Base-by-base conservation (phyloP, 2,329 filamentous ascomycete species). In the Periconia macrospinosa region DNA sequence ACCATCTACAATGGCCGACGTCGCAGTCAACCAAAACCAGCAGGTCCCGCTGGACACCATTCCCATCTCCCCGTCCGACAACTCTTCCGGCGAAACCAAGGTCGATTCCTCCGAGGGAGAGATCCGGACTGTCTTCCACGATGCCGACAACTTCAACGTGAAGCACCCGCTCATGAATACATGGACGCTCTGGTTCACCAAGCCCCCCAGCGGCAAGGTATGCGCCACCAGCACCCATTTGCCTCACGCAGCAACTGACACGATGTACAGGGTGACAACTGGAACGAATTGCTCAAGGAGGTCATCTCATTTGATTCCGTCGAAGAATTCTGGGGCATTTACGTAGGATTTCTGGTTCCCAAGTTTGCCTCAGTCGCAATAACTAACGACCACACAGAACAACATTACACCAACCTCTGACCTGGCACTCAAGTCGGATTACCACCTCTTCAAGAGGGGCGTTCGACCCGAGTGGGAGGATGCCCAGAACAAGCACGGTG, bases 161-260 rank as follows among this genome's bases (percentile, higher is more conserved):
- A 99, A 97, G 84, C 94, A 99, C 76, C 93, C 92, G 63, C 84
- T 99, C 57, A 92, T 96, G 84, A 90, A 97, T 82, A 89, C 90
- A 74, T 99, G 94, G 94, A 97, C 94, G 55, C 83, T 99, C 52
- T 99, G 95, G 95, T 99, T 97, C 82, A 97, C 93, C 70, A 97
- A 97, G 85, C 93, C 94, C 50, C 90, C 93, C 42, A 95, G 88
- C 74, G 92, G 92, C 80, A 97, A 95, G 88, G 92, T 94, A 77
- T 55, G 80, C 50, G 47, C 35, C 20, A 18, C 10, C 30, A 6
- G 15, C 33, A 37, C 33, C 33, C 33, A 37, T 37, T 13, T 37
- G 33, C 33, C 33, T n/a, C 5, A 6, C 11, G 11, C 15, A n/a
- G 15, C 33, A 37, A n/a, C 33, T 37, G 33, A 37, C 59, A 27